Conservation (phyloP, 2,329 filamentous ascomycete genomes). For the Dendryphion nanum region DNA sequence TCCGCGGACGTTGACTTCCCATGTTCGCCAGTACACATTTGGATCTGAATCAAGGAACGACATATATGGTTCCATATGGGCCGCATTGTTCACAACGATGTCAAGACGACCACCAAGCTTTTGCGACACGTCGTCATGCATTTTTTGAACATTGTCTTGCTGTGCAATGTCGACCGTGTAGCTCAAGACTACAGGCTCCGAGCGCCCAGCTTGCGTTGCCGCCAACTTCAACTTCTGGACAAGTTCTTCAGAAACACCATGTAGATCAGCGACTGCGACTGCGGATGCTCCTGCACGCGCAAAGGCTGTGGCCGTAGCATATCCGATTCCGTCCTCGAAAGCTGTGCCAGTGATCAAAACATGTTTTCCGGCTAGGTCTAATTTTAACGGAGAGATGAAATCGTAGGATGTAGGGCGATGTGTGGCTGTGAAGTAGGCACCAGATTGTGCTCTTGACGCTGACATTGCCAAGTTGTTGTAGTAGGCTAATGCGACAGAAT, state of each 20-base stretch:
- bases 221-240: conserved; percentile 3
- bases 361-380: conserved; percentile 7
- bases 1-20: conserved; percentile 50
- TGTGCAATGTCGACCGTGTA: conserved; percentile 8
- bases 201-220: conserved; percentile 6
- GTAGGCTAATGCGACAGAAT: no score
- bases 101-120: conserved; percentile 30
- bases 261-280: conserved; percentile 5
- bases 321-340: conserved; percentile 10
- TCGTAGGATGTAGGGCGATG: conserved; percentile 10
- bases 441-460: neutral
- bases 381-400: conserved; percentile 8
- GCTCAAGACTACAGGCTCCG: conserved; percentile 5
- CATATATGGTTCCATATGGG: conserved; percentile 28
- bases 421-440: conserved; percentile 5
- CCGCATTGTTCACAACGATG: conserved; percentile 49
- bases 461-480: no score
- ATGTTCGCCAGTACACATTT: conserved; percentile 42
- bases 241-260: conserved; percentile 8
- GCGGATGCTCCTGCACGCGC: conserved; percentile 9
- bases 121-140: conserved; percentile 1
- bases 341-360: conserved; percentile 11
- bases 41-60: conserved; percentile 37
- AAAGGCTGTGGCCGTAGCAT: conserved; percentile 11
- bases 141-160: neutral